Base-by-base conservation (phyloP, 2,329 filamentous ascomycete genomes). In the Trichoderma sp. region DNA sequence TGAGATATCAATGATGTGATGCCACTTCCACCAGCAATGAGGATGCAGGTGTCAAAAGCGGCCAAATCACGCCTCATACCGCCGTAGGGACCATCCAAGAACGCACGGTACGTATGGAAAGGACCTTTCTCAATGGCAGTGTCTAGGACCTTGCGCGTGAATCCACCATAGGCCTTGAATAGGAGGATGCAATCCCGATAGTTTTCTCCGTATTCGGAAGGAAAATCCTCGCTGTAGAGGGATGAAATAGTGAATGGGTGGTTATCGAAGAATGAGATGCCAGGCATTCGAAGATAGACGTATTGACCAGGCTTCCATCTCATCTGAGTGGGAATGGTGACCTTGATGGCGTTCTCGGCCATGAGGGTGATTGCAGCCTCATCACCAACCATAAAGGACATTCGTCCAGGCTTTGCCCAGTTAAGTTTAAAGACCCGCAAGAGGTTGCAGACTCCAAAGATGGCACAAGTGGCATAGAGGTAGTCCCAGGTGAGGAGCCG, bases 221-320 rank as follows among this genome's bases (percentile, higher is more conserved):
- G 95, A 77, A 98, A 97, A 81, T 98, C 95, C 62, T 97, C 93
- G 81, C 94, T 97, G 84, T 95, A 98, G 8, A 98, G 88, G 0
- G 95, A 98, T 2, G 96, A 92, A 73, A 98, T 95, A 0, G 97
- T 98, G 82, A 98, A 98, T 0, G 96, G 96, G 80, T 98, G 97
- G 79, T 97, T 98, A 79, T 98, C 94, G 75, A 98, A 92, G 2
- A 97, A 83, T 0, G 95, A 95, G 79, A 98, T 95, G 1, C 94
- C 94, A 0, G 96, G 96, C 93, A 98, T 97, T 71, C 96, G 92
- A 24, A 98, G 88, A 82, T 98, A 98, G 21, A 98, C 93, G 79
- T 97, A 98, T 83, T 98, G 97, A 6, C 96, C 97, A 0, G 96
- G 95, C 81, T 91, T 93, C 96, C 96, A 98, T 77, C 91, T 92